Evolutionary conservation across 768 basidiomycete species (phyloP).

Genomic region (Tephrocybe sp.): DNA sequence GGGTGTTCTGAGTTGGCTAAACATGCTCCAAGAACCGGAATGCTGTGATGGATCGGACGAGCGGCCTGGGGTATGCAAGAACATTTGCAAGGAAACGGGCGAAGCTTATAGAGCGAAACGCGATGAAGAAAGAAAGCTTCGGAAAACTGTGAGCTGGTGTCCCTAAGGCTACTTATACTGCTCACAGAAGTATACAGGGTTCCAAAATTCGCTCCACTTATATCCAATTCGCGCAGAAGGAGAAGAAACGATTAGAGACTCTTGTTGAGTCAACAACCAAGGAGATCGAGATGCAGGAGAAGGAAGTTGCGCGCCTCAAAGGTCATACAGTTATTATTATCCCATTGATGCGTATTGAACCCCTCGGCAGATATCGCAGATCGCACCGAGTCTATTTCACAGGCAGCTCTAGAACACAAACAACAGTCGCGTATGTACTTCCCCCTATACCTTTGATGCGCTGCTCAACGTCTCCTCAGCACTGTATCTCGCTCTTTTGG

Average conservation of each 20-base stretch:
- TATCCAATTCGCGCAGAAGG: conserved; percentile 83
- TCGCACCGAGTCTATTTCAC: conserved; percentile 73
- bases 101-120: conserved; percentile 62
- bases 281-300: conserved; percentile 64
- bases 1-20: conserved; percentile 16
- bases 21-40: conserved; percentile 60
- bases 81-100: conserved; percentile 78
- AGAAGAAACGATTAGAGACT: conserved; percentile 80
- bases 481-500: conserved; percentile 71
- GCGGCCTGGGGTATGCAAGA: conserved; percentile 71
- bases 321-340: conserved; percentile 38
- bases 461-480: conserved; percentile 43
- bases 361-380: conserved; percentile 66
- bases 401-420: conserved; percentile 80
- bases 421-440: conserved; percentile 75
- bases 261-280: conserved; percentile 50
- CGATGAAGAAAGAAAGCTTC: conserved; percentile 75
- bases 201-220: conserved; percentile 90
- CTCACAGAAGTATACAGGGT: conserved; percentile 49
- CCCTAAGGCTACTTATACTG: neutral
- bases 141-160: conserved; percentile 64
- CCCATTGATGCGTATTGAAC: neutral
- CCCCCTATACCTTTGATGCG: neutral
- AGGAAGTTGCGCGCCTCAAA: conserved; percentile 72
- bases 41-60: conserved; percentile 99